Evolutionary conservation across 2,329 filamentous ascomycete species (phyloP).

Genomic region (Aureobasidium melanogenum): DNA sequence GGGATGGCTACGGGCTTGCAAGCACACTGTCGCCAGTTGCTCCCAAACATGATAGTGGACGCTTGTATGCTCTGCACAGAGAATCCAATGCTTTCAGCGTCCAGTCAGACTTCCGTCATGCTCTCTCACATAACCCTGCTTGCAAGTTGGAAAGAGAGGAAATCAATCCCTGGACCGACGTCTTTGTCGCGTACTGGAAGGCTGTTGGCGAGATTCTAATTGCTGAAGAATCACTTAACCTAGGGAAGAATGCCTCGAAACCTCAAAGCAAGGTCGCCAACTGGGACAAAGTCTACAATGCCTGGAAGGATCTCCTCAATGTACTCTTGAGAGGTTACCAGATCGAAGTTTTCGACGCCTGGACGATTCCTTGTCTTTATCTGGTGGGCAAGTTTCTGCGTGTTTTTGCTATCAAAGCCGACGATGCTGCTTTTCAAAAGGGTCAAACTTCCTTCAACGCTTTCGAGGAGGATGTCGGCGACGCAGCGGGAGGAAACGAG

Average conservation of each 20-base stretch:
- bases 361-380: slow-evolving; percentile 90
- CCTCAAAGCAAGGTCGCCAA: slow-evolving; percentile 38
- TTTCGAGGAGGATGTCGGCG: slow-evolving; percentile 72
- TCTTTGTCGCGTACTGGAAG: slow-evolving; percentile 79
- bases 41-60: slow-evolving; percentile 52
- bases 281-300: slow-evolving; percentile 75
- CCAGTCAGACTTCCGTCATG: slow-evolving; percentile 61
- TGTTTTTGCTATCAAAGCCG: slow-evolving; percentile 82
- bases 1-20: slow-evolving; percentile 65
- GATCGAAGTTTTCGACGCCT: slow-evolving; percentile 66
- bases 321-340: slow-evolving; percentile 73
- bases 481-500: slow-evolving; percentile 66
- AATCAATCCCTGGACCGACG: slow-evolving; percentile 72
- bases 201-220: slow-evolving; percentile 64
- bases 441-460: slow-evolving; percentile 34
- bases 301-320: slow-evolving; percentile 79
- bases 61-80: slow-evolving; percentile 61
- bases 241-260: slow-evolving; percentile 24
- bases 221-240: slow-evolving; percentile 47
- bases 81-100: slow-evolving; percentile 59
- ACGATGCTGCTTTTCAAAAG: slow-evolving; percentile 52
- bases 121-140: slow-evolving; percentile 54
- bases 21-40: slow-evolving; percentile 65
- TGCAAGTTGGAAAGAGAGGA: slow-evolving; percentile 45
- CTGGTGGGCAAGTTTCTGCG: slow-evolving; percentile 77